These are phyloP conservation scores for Chaetomium cochliodes DNA, from an alignment of 495 filamentous ascomycete species.

Conservation along the genomic window DNA sequence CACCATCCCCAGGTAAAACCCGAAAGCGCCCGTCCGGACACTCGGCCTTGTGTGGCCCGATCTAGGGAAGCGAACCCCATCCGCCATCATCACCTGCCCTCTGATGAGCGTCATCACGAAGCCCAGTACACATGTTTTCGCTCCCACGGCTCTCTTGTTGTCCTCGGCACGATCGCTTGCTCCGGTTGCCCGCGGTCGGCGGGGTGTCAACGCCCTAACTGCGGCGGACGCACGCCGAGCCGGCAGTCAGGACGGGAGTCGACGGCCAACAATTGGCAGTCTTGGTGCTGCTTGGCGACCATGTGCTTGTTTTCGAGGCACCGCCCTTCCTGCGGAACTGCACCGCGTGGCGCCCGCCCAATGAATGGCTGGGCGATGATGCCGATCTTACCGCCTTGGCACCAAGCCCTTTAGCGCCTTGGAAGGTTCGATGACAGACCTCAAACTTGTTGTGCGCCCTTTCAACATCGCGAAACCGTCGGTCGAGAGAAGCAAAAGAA, in stretches of 20 bases:
- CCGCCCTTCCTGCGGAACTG: slow-evolving; percentile 1
- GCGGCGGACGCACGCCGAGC: slow-evolving; percentile 17
- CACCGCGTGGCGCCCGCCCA: slow-evolving; percentile 11
- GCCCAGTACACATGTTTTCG: background rate
- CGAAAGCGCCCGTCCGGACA: background rate
- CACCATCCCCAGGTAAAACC: background rate
- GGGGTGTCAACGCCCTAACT: background rate
- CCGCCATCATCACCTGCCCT: background rate
- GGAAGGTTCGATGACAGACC: slow-evolving; percentile 11
- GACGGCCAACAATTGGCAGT: background rate
- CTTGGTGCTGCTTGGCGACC: slow-evolving; percentile 12
- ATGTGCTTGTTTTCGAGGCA: background rate
- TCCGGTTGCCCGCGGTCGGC: slow-evolving; percentile 14
- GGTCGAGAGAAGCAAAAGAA: background rate
- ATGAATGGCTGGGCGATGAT: background rate
- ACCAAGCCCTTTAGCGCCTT: slow-evolving; percentile 14
- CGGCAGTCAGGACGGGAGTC: slow-evolving; percentile 19
- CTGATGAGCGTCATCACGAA: background rate
- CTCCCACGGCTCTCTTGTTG: background rate
- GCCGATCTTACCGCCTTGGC: slow-evolving; percentile 20
- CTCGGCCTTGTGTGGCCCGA: slow-evolving; percentile 1
- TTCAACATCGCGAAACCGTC: slow-evolving; percentile 14
- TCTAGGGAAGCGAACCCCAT: background rate
- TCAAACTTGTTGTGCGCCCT: background rate
- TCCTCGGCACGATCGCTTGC: slow-evolving; percentile 7